These are phyloP conservation scores for Hirsutella minnesotensis DNA, from an alignment of 2,329 filamentous ascomycete species.

Conservation along the genomic window DNA sequence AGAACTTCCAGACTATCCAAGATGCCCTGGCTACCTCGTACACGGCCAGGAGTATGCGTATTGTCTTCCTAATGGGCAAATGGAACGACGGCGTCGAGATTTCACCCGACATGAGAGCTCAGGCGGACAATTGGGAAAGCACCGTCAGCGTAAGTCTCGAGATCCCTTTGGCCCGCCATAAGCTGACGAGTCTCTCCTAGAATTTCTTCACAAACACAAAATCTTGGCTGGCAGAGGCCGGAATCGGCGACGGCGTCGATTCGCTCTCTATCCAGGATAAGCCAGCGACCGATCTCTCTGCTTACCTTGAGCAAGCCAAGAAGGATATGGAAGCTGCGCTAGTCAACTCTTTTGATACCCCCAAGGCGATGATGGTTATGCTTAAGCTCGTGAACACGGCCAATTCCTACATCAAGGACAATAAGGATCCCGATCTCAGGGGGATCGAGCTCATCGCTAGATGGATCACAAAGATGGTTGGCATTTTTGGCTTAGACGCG, in stretches of 20 bases:
- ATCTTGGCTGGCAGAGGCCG: slow-evolving; percentile 37
- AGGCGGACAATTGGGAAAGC: slow-evolving; percentile 68
- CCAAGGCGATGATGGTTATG: slow-evolving; percentile 65
- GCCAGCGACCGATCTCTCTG: slow-evolving; percentile 19
- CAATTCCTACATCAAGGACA: slow-evolving; percentile 47
- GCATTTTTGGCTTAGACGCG: slow-evolving; percentile 71
- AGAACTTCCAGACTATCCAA: slow-evolving; percentile 91
- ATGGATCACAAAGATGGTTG: slow-evolving; percentile 75
- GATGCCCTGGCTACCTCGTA: slow-evolving; percentile 62
- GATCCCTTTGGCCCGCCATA: neutral
- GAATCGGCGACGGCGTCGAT: slow-evolving; percentile 20
- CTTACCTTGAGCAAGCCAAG: slow-evolving; percentile 40
- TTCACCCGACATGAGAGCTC: slow-evolving; percentile 66
- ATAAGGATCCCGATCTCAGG: slow-evolving; percentile 32
- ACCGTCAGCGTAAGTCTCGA: slow-evolving; percentile 47
- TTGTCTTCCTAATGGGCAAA: slow-evolving; percentile 75
- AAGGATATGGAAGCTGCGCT: slow-evolving; percentile 47
- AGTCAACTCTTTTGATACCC: slow-evolving; percentile 80
- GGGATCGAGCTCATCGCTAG: slow-evolving; percentile 48
- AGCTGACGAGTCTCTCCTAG: slow-evolving; percentile 18
- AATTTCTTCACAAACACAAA: slow-evolving; percentile 49
- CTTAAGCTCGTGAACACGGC: slow-evolving; percentile 66
- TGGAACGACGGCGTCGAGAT: slow-evolving; percentile 93
- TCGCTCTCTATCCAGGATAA: slow-evolving; percentile 25
- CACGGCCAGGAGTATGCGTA: slow-evolving; percentile 67